These are phyloP conservation scores for Candida corydali DNA, from an alignment of 805 yeast species.

Conservation along the genomic window DNA sequence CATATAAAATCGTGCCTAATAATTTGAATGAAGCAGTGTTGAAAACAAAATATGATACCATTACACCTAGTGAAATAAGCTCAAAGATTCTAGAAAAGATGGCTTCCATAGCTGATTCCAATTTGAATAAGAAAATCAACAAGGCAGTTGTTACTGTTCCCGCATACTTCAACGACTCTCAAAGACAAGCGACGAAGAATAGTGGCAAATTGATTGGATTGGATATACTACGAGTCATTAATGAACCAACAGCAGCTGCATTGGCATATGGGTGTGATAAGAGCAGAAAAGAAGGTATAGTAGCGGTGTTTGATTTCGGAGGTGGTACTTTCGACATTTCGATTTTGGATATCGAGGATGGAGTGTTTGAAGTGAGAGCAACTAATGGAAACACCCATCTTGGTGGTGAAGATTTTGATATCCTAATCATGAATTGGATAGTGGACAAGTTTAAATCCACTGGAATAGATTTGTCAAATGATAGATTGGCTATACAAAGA, in stretches of 20 bases:
- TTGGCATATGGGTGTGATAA: constrained; percentile 73
- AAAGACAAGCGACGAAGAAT: constrained; percentile 78
- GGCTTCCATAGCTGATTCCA: constrained; percentile 62
- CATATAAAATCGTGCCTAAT: constrained; percentile 58
- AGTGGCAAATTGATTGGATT: constrained; percentile 76
- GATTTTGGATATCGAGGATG: constrained; percentile 70
- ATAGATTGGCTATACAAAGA: constrained; percentile 64
- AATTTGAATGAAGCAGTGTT: constrained; percentile 71
- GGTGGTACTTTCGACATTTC: constrained; percentile 87
- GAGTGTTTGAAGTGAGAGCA: constrained; percentile 77
- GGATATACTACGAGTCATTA: constrained; percentile 69
- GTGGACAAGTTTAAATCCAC: constrained; percentile 55
- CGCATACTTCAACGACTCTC: constrained; percentile 75
- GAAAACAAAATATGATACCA: constrained; percentile 41
- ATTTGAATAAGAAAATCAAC: constrained; percentile 40
- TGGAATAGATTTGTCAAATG: constrained; percentile 44
- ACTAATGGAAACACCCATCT: constrained; percentile 83
- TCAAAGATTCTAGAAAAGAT: constrained; percentile 60
- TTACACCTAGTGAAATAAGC: constrained; percentile 71
- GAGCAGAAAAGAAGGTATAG: constrained; percentile 45
- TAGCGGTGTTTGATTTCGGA: constrained; percentile 70
- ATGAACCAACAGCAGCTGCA: constrained; percentile 87
- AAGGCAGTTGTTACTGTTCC: constrained; percentile 85
- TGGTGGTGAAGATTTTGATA: constrained; percentile 86
- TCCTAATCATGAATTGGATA: constrained; percentile 54